Evolutionary conservation across 2,329 filamentous ascomycete genomes (phyloP), one percentile per base, ranked within the genome.

Genomic region (Fusarium drepaniforme): DNA sequence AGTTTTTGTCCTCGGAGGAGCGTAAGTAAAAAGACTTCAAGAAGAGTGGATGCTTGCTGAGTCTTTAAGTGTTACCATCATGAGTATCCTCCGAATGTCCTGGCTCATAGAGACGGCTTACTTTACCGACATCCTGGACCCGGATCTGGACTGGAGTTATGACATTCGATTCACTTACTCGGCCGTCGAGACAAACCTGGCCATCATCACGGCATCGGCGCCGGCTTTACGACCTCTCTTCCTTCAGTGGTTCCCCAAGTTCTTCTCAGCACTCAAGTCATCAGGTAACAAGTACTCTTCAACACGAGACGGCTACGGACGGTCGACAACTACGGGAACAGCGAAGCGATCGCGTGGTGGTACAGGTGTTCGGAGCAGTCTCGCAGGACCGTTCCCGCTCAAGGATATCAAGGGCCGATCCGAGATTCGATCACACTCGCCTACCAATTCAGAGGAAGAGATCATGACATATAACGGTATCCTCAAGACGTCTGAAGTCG

Each of bases 401-500:
- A 80, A 78, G 64, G 77, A 81, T 40, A 75, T 82, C 38, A 79
- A 79, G 70, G 74, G 73, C 4, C 74, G 71, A 18, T 81, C 83
- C 7, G 82, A 82, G 61, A 81, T 83, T 37, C 78, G 82, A 35
- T 77, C 80, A 13, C 74, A 75, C 21, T 82, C 82, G 53, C 80
- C 82, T 3, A 81, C 78, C 7, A 79, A 78, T 3, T 82, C 79
- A 18, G 81, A 84, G 71, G 83, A 84, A 71, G 82, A 84, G 68
- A 84, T 84, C 46, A 83, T 84, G 79, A 81, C 81, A 5, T 81
- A 83, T 70, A 82, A 84, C 57, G 82, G 83, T 38, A 85, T 85
- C 38, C 74, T 85, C 60, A 78, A 82, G 42, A 84, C 82, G 11
- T 73, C 74, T 8, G 74, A 75, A 16, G 70, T 75, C 7, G 66